Conservation (phyloP, 78 protist genomes). For the Dictyostelium intermedium region DNA sequence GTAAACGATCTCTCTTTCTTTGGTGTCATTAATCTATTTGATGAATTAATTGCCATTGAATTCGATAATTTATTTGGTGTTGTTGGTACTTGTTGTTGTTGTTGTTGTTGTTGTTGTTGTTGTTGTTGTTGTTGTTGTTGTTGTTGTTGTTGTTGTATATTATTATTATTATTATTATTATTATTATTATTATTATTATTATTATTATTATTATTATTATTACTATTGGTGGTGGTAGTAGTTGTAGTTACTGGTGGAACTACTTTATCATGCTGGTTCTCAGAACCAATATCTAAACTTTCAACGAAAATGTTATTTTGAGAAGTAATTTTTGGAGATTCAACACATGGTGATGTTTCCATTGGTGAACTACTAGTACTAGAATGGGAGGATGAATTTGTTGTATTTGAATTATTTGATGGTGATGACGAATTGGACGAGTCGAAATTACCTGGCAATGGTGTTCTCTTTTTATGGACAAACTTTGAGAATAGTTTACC, state of each 20-base stretch:
- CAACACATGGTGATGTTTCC: not conserved
- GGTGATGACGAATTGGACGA: conserved; percentile 11
- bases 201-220: not conserved
- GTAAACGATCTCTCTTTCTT: conserved; percentile 57
- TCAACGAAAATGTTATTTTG: not conserved
- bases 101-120: not conserved
- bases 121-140: not conserved
- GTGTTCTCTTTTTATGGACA: conserved; percentile 21
- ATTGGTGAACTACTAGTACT: not conserved
- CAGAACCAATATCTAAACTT: not conserved
- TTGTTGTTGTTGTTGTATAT: not conserved
- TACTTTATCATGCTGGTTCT: not conserved
- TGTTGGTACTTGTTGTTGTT: not conserved
- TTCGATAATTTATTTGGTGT: not conserved
- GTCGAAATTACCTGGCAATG: conserved; percentile 12
- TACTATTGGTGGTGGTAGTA: not conserved
- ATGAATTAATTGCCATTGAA: not conserved
- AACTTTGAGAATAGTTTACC: conserved; percentile 23
- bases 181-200: not conserved
- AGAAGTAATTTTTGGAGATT: not conserved
- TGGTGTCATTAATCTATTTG: not conserved
- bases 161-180: not conserved
- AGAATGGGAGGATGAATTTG: not conserved
- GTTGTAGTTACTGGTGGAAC: not conserved
- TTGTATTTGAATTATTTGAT: conserved; percentile 17